A percentile compares a stretch with the other conserved stretches of the same genome.
Conservation (phyloP, 1,284 basidiomycete species). For the Sporisorium scitamineum region DNA sequence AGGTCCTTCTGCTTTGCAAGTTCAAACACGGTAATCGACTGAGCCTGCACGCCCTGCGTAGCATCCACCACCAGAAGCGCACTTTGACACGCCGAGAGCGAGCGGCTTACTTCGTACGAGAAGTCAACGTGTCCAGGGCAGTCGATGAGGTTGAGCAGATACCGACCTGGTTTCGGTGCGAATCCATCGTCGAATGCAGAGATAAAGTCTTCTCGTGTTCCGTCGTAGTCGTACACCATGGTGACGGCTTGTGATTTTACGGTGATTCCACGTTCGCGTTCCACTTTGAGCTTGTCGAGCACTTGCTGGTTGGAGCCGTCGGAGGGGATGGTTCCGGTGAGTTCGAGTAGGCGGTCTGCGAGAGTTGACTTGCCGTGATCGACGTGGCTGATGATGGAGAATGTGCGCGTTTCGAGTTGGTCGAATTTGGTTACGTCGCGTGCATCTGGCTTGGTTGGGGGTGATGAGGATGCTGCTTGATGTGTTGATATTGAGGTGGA, state of each 20-base stretch:
- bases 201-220: slow-evolving; percentile 30
- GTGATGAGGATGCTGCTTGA: background rate
- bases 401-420: slow-evolving; percentile 57
- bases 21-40: slow-evolving; percentile 94
- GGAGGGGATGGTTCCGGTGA: slow-evolving; percentile 65
- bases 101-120: slow-evolving; percentile 87
- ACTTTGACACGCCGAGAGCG: slow-evolving; percentile 91
- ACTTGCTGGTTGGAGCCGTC: slow-evolving; percentile 65
- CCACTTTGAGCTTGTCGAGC: slow-evolving; percentile 80
- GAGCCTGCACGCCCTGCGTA: slow-evolving; percentile 96
- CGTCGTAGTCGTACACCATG: slow-evolving; percentile 63
- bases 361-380: slow-evolving; percentile 69
- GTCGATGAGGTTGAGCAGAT: slow-evolving; percentile 94
- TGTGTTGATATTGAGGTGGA: slow-evolving; percentile 3
- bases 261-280: slow-evolving; percentile 92
- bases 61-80: slow-evolving; percentile 92
- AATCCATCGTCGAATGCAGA: slow-evolving; percentile 50
- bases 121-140: slow-evolving; percentile 77
- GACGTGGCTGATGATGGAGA: slow-evolving; percentile 68
- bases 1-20: slow-evolving; percentile 80
- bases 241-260: slow-evolving; percentile 73
- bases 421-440: slow-evolving; percentile 45
- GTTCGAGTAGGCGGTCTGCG: slow-evolving; percentile 67
- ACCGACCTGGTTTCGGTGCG: slow-evolving; percentile 32
- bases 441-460: background rate